Evolutionary conservation across 352 stramenopile genomes (phyloP).

Genomic region (Globisporangium nodosum): DNA sequence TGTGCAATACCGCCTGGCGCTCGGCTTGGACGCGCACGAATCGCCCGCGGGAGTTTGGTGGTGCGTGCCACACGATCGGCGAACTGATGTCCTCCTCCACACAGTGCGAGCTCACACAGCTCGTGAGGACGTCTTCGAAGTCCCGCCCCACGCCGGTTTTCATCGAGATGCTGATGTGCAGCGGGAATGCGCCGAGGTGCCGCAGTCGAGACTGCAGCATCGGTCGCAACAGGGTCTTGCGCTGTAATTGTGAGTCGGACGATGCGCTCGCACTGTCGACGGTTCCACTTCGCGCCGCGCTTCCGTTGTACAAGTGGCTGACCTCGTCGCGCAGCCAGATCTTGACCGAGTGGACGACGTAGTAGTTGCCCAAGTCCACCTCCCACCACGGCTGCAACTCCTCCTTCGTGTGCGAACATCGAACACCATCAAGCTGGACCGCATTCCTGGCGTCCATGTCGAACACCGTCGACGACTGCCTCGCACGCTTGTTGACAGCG

Average conservation of each 20-base stretch:
- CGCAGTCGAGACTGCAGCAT: slow-evolving; percentile 2
- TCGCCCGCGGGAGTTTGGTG: slow-evolving; percentile 42
- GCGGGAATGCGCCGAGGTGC: slow-evolving; percentile 29
- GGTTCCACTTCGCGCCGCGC: neutral
- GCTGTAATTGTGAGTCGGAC: neutral
- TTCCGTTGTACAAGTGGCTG: slow-evolving; percentile 24
- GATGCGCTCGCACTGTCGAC: no score
- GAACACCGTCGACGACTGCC: slow-evolving; percentile 39
- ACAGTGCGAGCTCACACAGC: slow-evolving; percentile 36
- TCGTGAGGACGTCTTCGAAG: slow-evolving; percentile 47
- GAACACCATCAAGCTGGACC: slow-evolving; percentile 20
- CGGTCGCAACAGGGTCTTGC: slow-evolving; percentile 5
- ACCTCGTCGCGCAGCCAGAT: slow-evolving; percentile 33
- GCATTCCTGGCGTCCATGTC: slow-evolving; percentile 35
- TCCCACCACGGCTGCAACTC: slow-evolving; percentile 57
- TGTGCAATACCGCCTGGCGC: slow-evolving; percentile 39
- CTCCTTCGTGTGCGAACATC: slow-evolving; percentile 34
- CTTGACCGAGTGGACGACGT: slow-evolving; percentile 43
- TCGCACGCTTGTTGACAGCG: slow-evolving; percentile 29
- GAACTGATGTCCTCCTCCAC: slow-evolving; percentile 20
- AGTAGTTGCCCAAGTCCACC: slow-evolving; percentile 44
- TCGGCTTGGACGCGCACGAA: slow-evolving; percentile 61
- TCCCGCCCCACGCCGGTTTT: slow-evolving; percentile 52
- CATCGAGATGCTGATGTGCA: slow-evolving; percentile 60
- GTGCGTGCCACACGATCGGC: slow-evolving; percentile 39